Evolutionary conservation across 1,284 basidiomycete genomes (phyloP).

Genomic region (Tylopilus sp.): DNA sequence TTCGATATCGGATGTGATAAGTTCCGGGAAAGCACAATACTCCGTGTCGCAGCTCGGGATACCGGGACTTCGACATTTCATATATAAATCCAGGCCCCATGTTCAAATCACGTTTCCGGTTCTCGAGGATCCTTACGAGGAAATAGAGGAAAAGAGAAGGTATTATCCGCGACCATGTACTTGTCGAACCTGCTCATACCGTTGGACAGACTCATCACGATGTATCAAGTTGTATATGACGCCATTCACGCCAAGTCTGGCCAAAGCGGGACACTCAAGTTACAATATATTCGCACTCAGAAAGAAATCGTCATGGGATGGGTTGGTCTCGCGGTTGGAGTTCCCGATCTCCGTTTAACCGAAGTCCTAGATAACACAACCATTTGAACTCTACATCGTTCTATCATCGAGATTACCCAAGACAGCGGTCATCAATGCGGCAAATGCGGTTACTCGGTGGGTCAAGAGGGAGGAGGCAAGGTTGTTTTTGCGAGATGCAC

Average conservation of each 20-base stretch:
- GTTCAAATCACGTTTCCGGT: constrained; percentile 85
- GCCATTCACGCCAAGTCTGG: constrained; percentile 82
- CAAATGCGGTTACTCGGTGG: constrained; percentile 88
- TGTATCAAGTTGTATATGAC: constrained; percentile 84
- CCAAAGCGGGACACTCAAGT: constrained; percentile 69
- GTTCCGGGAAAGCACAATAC: constrained; percentile 55
- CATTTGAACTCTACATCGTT: constrained; percentile 88
- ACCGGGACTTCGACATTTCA: constrained; percentile 88
- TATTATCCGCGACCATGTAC: constrained; percentile 21
- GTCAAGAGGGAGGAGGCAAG: constrained; percentile 80
- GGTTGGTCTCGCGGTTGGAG: constrained; percentile 46
- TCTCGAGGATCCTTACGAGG: constrained; percentile 81
- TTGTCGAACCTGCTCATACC: constrained; percentile 4
- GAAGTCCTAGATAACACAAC: constrained; percentile 73
- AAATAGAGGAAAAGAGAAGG: constrained; percentile 56
- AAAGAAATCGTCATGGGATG: constrained; percentile 88
- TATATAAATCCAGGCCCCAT: constrained; percentile 86
- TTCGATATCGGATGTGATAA: constrained; percentile 45
- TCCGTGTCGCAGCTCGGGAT: constrained; percentile 71
- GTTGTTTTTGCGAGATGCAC: constrained; percentile 84
- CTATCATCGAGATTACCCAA: constrained; percentile 83
- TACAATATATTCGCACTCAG: constrained; percentile 81
- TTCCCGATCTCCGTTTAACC: neutral
- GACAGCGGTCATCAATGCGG: constrained; percentile 78
- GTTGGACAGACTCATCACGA: constrained; percentile 61